phyloP scores from a whole-genome alignment of 768 basidiomycete genomes.

The Boletus edulis region DNA sequence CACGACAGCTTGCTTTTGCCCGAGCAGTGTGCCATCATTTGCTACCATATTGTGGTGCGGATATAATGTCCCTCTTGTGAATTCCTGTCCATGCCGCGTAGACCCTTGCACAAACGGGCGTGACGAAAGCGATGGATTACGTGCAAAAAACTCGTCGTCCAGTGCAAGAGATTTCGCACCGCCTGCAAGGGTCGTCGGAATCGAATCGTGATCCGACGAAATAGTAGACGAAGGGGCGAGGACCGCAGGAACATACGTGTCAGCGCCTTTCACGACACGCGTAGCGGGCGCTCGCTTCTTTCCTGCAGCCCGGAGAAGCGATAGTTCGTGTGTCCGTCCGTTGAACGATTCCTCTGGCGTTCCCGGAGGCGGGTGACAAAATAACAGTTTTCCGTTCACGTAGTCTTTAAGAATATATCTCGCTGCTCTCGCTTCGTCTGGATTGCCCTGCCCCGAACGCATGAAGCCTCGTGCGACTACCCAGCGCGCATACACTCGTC shows the following conservation, averaged over 20 bases:
- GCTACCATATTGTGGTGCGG: slow-evolving; percentile 84
- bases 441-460: slow-evolving; percentile 93
- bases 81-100: slow-evolving; percentile 53
- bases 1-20: slow-evolving; percentile 36
- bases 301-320: slow-evolving; percentile 56
- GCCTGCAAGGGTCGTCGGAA: slow-evolving; percentile 30
- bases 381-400: slow-evolving; percentile 90
- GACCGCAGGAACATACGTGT: slow-evolving; percentile 64
- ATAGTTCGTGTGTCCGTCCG: slow-evolving; percentile 57
- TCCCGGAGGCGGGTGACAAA: slow-evolving; percentile 85
- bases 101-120: slow-evolving; percentile 66
- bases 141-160: slow-evolving; percentile 82
- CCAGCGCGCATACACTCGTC: slow-evolving; percentile 13
- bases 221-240: neutral
- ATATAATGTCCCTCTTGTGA: slow-evolving; percentile 63
- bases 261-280: slow-evolving; percentile 78
- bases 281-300: slow-evolving; percentile 90
- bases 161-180: slow-evolving; percentile 61
- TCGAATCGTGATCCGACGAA: slow-evolving; percentile 18
- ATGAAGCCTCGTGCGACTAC: slow-evolving; percentile 91
- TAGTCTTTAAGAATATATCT: slow-evolving; percentile 95
- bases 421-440: slow-evolving; percentile 93
- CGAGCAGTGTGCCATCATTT: slow-evolving; percentile 71
- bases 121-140: slow-evolving; percentile 46
- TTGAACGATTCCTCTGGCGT: slow-evolving; percentile 72